Conservation (phyloP, 108 stramenopile species). For the Pseudonitzschia delicatissima region DNA sequence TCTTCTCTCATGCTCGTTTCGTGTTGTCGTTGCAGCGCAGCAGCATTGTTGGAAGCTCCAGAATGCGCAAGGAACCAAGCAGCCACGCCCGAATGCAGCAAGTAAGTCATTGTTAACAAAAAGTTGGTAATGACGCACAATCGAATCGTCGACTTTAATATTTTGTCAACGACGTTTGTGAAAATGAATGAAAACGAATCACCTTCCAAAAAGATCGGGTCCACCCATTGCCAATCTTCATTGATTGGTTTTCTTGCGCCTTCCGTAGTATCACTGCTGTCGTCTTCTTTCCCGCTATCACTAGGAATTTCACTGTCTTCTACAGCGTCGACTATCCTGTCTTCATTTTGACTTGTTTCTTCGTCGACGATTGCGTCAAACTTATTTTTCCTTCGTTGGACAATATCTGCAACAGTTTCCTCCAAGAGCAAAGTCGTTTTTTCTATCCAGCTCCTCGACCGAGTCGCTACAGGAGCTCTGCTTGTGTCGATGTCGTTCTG, state of each 20-base stretch:
- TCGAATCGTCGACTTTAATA: conserved; percentile 64
- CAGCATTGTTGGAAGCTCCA: not conserved
- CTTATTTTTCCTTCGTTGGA: not conserved
- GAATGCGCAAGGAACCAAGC: conserved; percentile 55
- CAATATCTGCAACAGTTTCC: too few species aligned
- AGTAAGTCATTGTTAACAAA: conserved; percentile 54
- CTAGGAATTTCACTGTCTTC: not conserved
- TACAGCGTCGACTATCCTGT: not conserved
- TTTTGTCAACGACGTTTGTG: conserved; percentile 52
- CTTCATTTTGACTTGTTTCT: not conserved
- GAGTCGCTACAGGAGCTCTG: too few species aligned
- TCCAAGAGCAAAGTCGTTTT: too few species aligned
- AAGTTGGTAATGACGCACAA: conserved; percentile 69
- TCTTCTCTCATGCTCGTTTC: not conserved
- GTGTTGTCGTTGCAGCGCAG: not conserved
- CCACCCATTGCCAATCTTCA: conserved; percentile 9
- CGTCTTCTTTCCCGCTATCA: not conserved
- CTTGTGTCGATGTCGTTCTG: too few species aligned
- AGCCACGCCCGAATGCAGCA: conserved; percentile 62
- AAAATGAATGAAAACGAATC: not conserved
- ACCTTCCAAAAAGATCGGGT: conserved; percentile 10
- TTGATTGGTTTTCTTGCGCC: not conserved
- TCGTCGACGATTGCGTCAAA: not conserved
- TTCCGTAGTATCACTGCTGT: not conserved
- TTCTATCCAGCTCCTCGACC: too few species aligned